Evolutionary conservation across 1,284 basidiomycete genomes (phyloP), one percentile per base, ranked within the genome.

Genomic region (Ustilago shanxiensis): DNA sequence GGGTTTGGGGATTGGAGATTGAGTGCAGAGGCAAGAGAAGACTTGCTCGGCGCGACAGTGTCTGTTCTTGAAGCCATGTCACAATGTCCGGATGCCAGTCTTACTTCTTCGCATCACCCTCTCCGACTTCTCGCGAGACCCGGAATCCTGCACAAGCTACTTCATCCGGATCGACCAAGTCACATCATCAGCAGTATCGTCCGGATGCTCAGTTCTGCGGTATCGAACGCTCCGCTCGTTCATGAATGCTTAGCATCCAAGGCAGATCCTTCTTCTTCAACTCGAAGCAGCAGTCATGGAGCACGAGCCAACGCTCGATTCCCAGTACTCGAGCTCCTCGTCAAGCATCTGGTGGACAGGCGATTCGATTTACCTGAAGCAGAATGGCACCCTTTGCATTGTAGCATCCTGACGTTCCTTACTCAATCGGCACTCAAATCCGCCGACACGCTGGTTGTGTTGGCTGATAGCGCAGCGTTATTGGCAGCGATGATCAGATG

Each of bases 281-380:
- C 55, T 7, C 55, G 60, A 3, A 41, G 51, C 20, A 33, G 16
- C 5, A 41, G 20, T 20, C 58, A 55, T 29, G 63, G 52, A 35
- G 37, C 31, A 10, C 62, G 62, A 29, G 66, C 59, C 44, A 63
- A 66, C 31, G 61, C 55, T 13, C 59, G 63, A n/a, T 82, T 82
- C 28, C 76, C 80, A 9, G 63, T 82, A 26, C 53, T 82, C 6
- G 80, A 82, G 52, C 50, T 79, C 8, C 57, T 82, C 2, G 72
- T 79, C 33, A 80, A 80, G 65, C 79, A 82, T 55, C 56, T 82
- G 33, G 79, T 82, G 11, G 79, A 80, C 20, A 55, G 80, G n/a
- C 68, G 80, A 18, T 71, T 72, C 44, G 76, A 82, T 53, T 33
- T 65, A 33, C 37, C 66, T 4, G 64, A 77, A 47, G 35, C 35